Percentiles rank a stretch among this genome's conserved stretches.
phyloP scores from a whole-genome alignment of 306 rosid genomes.

The Pyrus communis region DNA sequence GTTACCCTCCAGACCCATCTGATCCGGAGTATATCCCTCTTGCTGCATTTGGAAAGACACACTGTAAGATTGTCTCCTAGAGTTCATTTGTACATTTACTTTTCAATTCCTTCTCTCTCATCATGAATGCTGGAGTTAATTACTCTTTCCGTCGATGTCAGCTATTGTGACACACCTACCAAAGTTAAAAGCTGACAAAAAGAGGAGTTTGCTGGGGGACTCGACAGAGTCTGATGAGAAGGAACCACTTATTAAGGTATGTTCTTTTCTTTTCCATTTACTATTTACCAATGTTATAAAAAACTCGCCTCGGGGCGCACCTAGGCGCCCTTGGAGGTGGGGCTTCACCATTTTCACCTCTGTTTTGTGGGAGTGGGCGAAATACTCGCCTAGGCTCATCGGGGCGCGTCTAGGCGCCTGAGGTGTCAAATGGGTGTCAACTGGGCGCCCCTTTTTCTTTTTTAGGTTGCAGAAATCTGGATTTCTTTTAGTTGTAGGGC shows the following conservation, averaged over 20 bases:
- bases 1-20: conserved; percentile 76
- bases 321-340: too few species aligned
- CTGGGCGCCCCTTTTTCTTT: too few species aligned
- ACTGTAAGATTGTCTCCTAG: conserved; percentile 37
- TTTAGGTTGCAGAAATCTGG: too few species aligned
- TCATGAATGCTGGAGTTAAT: neutral
- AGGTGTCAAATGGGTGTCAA: too few species aligned
- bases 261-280: conserved; percentile 14
- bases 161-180: conserved; percentile 71
- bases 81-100: neutral
- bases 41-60: conserved; percentile 66
- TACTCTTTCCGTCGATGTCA: conserved; percentile 32
- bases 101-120: neutral
- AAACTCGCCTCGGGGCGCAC: too few species aligned
- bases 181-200: conserved; percentile 66
- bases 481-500: too few species aligned
- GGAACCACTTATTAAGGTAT: conserved; percentile 44
- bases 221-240: conserved; percentile 43
- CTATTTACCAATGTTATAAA: too few species aligned
- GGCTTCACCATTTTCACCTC: too few species aligned
- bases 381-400: too few species aligned
- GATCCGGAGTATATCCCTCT: conserved; percentile 84
- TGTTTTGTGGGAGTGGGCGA: too few species aligned
- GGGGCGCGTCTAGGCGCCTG: too few species aligned
- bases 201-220: conserved; percentile 63